phyloP scores from a whole-genome alignment of 2,329 filamentous ascomycete genomes.

The Rutstroemia sydowiana region DNA sequence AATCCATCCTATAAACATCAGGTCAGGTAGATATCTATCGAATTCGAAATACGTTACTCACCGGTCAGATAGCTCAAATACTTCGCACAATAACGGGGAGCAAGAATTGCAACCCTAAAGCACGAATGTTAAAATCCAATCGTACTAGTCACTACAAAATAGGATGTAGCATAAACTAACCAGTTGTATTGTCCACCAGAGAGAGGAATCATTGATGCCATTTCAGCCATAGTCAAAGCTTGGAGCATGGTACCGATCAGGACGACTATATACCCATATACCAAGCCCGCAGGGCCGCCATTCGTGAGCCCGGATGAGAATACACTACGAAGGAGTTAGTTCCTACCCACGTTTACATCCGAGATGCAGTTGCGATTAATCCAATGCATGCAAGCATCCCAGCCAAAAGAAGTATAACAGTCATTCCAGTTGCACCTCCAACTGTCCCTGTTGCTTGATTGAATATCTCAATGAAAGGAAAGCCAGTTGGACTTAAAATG shows the following conservation, averaged over 20 bases:
- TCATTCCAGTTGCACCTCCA: slow-evolving; percentile 40
- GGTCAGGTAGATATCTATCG: too few relatives aligned
- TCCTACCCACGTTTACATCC: too few relatives aligned
- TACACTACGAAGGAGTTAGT: too few relatives aligned
- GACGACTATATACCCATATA: slow-evolving; percentile 32
- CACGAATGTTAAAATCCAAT: too few relatives aligned
- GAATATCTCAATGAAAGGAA: slow-evolving; percentile 45
- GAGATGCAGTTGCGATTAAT: slow-evolving; percentile 30
- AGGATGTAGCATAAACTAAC: too few relatives aligned
- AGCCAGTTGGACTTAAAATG: slow-evolving; percentile 33
- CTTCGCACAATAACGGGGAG: slow-evolving; percentile 39
- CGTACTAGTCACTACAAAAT: too few relatives aligned
- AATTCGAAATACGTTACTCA: too few relatives aligned
- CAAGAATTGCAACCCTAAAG: slow-evolving; percentile 47
- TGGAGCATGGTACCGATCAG: not conserved
- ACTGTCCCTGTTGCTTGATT: slow-evolving; percentile 39
- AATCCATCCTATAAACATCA: slow-evolving; percentile 41
- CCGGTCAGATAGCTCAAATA: slow-evolving; percentile 47
- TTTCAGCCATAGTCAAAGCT: slow-evolving; percentile 19
- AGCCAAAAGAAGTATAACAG: slow-evolving; percentile 35
- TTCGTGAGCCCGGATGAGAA: slow-evolving; percentile 19
- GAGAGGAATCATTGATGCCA: slow-evolving; percentile 40
- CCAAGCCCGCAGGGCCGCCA: slow-evolving; percentile 29
- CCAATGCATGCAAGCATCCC: slow-evolving; percentile 33
- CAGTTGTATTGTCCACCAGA: slow-evolving; percentile 51